Evolutionary conservation across 2,329 filamentous ascomycete genomes (phyloP), one percentile per base, ranked within the genome.

Genomic region (Exophiala oligosperma): DNA sequence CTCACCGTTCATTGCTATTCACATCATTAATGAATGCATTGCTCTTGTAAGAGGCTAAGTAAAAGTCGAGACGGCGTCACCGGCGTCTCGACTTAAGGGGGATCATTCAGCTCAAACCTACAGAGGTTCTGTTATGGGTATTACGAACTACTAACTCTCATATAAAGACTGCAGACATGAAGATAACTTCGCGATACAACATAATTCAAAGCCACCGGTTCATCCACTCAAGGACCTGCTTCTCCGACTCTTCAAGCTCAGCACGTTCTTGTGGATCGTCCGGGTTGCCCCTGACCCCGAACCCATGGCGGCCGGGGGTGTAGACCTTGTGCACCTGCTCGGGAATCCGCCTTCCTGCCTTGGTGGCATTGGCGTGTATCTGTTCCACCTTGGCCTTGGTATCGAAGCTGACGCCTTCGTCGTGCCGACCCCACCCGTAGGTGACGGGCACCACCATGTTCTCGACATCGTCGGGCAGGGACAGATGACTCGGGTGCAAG

Each of bases 401-500:
- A n/a, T 65, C 50, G 43, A 58, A 53, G 32, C 57, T 63, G 11
- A 70, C 52, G 21, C 21, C 47, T 11, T 26, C 54, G 40, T 71
- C 69, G 29, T 68, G 32, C 11, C 65, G 59, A 3, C 59, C 69
- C 57, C 68, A 50, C 2, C 69, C 69, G 53, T 69, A 49, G 46
- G 40, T 61, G 21, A 56, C 41, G 35, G 63, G 54, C 21, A 65
- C 60, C 48, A 58, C 64, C 47, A 71, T 63, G 53, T 66, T 60
- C 57, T 69, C 66, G 35, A 82, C 71, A 49, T 85, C 82, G 9
- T 57, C 71, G 0, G 80, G 79, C 2, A 85, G 54, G 0, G 64
- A 66, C 24, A 86, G 60, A 23, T 77, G 64, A 49, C 77, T 81
- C 2, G 83, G 82, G 65, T 85, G 82, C 8, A 76, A 81, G 0